phyloP scores from a whole-genome alignment of 2,329 filamentous ascomycete species.

The Penicillium capsulatum region DNA sequence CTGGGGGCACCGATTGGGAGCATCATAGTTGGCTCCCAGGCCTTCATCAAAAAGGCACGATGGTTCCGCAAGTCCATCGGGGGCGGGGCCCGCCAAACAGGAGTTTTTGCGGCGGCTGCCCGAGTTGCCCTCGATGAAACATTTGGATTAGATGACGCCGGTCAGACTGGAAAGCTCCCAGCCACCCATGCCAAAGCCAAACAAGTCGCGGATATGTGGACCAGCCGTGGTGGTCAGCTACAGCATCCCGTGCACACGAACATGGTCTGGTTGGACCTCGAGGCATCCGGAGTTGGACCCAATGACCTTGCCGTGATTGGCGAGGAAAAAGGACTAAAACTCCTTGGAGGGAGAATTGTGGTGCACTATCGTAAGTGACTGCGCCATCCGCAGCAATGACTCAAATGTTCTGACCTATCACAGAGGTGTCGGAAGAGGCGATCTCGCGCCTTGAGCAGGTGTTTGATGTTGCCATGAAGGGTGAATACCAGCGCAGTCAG shows the following conservation, averaged over 20 bases:
- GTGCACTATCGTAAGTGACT: constrained; percentile 58
- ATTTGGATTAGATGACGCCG: constrained; percentile 57
- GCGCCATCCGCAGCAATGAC: background rate
- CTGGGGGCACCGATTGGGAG: constrained; percentile 77
- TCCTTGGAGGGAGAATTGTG: constrained; percentile 58
- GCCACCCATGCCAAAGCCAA: constrained; percentile 61
- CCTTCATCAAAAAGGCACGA: constrained; percentile 62
- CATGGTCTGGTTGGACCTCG: constrained; percentile 81
- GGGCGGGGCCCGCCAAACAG: constrained; percentile 71
- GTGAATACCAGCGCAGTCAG: constrained; percentile 30
- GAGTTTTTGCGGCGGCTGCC: constrained; percentile 70
- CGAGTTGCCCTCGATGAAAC: constrained; percentile 75
- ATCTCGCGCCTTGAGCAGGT: constrained; percentile 54
- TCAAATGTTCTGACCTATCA: constrained; percentile 22
- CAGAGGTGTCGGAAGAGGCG: constrained; percentile 63
- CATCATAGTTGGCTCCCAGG: constrained; percentile 60
- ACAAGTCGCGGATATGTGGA: constrained; percentile 64
- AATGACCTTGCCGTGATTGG: constrained; percentile 54
- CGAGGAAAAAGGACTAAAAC: constrained; percentile 54
- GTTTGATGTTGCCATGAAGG: constrained; percentile 45
- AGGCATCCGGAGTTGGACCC: constrained; percentile 52
- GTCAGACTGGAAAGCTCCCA: constrained; percentile 59
- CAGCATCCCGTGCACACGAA: constrained; percentile 75
- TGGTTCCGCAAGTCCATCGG: constrained; percentile 78
- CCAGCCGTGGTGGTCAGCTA: constrained; percentile 62